Percentiles rank a stretch among this genome's conserved stretches.
phyloP scores from a whole-genome alignment of 495 filamentous ascomycete species.

The Annulohypoxylon maeteangense region DNA sequence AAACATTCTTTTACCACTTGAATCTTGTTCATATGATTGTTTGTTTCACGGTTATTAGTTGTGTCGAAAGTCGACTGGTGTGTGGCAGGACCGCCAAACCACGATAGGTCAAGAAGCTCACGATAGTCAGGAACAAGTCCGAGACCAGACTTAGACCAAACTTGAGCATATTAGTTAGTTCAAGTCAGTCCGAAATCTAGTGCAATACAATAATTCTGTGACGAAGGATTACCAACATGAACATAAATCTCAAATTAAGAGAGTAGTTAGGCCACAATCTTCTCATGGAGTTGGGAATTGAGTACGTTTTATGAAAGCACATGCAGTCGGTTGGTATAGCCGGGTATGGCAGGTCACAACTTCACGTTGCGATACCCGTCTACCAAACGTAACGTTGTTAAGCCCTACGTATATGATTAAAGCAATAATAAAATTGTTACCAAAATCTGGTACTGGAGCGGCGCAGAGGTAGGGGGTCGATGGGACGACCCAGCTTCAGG shows the following conservation, averaged over 20 bases:
- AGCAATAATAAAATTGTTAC: background rate
- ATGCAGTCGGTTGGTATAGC: background rate
- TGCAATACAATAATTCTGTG: background rate
- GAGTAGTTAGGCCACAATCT: constrained; percentile 1
- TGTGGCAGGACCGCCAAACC: background rate
- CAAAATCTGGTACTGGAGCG: constrained; percentile 2
- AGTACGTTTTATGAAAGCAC: background rate
- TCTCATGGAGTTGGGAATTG: background rate
- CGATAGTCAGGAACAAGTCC: constrained; percentile 15
- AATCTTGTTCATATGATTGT: background rate
- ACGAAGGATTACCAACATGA: constrained; percentile 3
- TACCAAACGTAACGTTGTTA: constrained; percentile 15
- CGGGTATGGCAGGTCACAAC: constrained; percentile 13
- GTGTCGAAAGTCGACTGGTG: background rate
- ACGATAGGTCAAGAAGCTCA: background rate
- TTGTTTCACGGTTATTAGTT: background rate
- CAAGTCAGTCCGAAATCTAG: background rate
- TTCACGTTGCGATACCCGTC: background rate
- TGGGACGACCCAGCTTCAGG: background rate
- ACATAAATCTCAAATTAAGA: background rate
- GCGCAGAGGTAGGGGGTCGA: constrained; percentile 6
- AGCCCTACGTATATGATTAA: constrained; percentile 17
- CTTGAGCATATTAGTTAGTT: background rate
- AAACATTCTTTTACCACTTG: background rate
- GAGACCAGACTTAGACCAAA: background rate